Conservation (phyloP, 306 rosid genomes). For the Sophora flavescens region DNA sequence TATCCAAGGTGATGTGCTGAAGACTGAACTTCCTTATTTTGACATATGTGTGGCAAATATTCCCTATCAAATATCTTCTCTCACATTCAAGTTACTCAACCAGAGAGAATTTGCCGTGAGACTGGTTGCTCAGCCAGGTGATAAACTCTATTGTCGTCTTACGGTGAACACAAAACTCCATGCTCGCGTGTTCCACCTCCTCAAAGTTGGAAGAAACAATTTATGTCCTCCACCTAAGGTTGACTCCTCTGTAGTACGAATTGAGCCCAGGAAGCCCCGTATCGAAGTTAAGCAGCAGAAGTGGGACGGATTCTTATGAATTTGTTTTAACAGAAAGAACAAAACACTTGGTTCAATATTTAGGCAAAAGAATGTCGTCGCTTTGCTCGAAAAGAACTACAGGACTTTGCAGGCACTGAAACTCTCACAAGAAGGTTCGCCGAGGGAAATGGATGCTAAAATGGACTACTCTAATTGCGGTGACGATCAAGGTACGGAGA, state of each 20-base stretch:
- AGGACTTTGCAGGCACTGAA: slow-evolving; percentile 69
- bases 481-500: too few relatives aligned
- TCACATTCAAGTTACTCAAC: slow-evolving; percentile 83
- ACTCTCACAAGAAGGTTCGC: slow-evolving; percentile 51
- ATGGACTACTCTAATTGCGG: too few relatives aligned
- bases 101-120: slow-evolving; percentile 97
- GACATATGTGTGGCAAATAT: slow-evolving; percentile 95
- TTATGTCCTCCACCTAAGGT: slow-evolving; percentile 95
- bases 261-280: slow-evolving; percentile 84
- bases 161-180: slow-evolving; percentile 88
- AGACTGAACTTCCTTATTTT: slow-evolving; percentile 88
- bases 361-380: slow-evolving; percentile 81
- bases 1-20: slow-evolving; percentile 88
- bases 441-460: too few relatives aligned
- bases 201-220: slow-evolving; percentile 91
- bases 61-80: slow-evolving; percentile 97
- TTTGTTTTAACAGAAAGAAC: slow-evolving; percentile 89
- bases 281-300: too few relatives aligned
- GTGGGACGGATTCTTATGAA: slow-evolving; percentile 81
- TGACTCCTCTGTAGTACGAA: slow-evolving; percentile 87
- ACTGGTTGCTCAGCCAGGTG: slow-evolving; percentile 93
- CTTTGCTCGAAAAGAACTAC: slow-evolving; percentile 85
- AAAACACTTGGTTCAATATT: slow-evolving; percentile 91
- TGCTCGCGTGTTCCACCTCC: slow-evolving; percentile 91
- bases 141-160: slow-evolving; percentile 89